phyloP scores from a whole-genome alignment of 495 filamentous ascomycete genomes.

The Bryoglossum gracile region DNA sequence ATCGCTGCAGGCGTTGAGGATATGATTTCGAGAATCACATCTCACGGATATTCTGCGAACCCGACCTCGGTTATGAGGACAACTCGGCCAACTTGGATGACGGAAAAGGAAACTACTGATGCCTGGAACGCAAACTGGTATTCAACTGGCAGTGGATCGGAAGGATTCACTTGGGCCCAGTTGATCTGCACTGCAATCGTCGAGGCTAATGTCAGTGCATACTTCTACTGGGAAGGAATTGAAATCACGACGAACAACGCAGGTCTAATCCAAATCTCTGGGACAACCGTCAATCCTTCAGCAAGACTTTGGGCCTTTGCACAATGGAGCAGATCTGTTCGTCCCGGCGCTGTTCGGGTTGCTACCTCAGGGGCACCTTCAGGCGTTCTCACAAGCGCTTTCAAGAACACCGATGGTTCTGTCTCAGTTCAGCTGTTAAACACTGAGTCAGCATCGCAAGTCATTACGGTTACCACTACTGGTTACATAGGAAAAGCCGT shows the following conservation, averaged over 20 bases:
- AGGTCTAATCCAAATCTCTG: conserved; percentile 32
- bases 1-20: conserved; percentile 29
- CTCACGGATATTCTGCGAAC: conserved; percentile 39
- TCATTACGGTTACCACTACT: neutral
- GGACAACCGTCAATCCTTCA: conserved; percentile 26
- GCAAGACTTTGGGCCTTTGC: conserved; percentile 45
- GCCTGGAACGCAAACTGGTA: conserved; percentile 40
- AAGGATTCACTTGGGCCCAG: conserved; percentile 46
- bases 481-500: too few species aligned
- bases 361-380: conserved; percentile 27
- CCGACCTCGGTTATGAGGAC: conserved; percentile 35
- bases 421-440: conserved; percentile 41
- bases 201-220: conserved; percentile 37
- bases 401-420: conserved; percentile 38
- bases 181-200: conserved; percentile 40
- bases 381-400: conserved; percentile 35
- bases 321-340: conserved; percentile 37
- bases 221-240: conserved; percentile 47
- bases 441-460: conserved; percentile 21
- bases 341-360: conserved; percentile 40
- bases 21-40: conserved; percentile 35
- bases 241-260: conserved; percentile 31
- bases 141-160: conserved; percentile 32
- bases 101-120: conserved; percentile 42
- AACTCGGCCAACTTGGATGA: conserved; percentile 38